A percentile compares a stretch with the other conserved stretches of the same genome.
phyloP scores from a whole-genome alignment of 805 yeast species.

The Candida sphagnicola region DNA sequence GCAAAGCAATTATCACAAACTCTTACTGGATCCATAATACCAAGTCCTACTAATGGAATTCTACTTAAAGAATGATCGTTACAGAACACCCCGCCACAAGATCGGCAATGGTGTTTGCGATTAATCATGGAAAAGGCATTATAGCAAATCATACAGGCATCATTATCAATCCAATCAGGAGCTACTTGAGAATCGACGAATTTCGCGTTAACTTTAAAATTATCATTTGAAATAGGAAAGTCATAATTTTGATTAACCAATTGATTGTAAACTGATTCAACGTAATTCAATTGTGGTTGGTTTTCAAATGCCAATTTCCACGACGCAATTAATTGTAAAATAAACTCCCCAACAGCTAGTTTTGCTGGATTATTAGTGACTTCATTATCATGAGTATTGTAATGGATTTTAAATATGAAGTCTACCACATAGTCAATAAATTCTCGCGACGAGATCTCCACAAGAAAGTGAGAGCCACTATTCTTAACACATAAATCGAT shows the following conservation, averaged over 20 bases:
- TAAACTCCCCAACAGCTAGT: conserved; percentile 48
- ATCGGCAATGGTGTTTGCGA: conserved; percentile 93
- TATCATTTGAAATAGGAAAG: conserved; percentile 51
- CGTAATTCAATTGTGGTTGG: conserved; percentile 62
- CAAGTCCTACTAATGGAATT: conserved; percentile 73
- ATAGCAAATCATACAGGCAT: conserved; percentile 92
- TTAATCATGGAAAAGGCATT: conserved; percentile 73
- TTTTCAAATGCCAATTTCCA: conserved; percentile 75
- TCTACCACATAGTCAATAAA: conserved; percentile 77
- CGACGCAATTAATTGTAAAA: conserved; percentile 64
- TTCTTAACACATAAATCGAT: conserved; percentile 88
- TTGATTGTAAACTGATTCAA: conserved; percentile 56
- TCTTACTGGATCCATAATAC: conserved; percentile 84
- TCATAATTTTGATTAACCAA: conserved; percentile 59
- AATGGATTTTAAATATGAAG: conserved; percentile 34
- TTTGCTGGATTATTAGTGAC: conserved; percentile 22
- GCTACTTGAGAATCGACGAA: conserved; percentile 89
- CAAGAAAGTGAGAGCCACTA: conserved; percentile 82
- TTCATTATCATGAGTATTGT: conserved; percentile 26
- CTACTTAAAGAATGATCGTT: conserved; percentile 77
- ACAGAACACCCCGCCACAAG: conserved; percentile 94
- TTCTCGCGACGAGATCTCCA: conserved; percentile 77
- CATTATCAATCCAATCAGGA: conserved; percentile 96
- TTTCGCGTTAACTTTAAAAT: conserved; percentile 29
- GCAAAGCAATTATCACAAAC: conserved; percentile 85